Conservation (phyloP, 352 stramenopile species). For the Globisporangium canariense region DNA sequence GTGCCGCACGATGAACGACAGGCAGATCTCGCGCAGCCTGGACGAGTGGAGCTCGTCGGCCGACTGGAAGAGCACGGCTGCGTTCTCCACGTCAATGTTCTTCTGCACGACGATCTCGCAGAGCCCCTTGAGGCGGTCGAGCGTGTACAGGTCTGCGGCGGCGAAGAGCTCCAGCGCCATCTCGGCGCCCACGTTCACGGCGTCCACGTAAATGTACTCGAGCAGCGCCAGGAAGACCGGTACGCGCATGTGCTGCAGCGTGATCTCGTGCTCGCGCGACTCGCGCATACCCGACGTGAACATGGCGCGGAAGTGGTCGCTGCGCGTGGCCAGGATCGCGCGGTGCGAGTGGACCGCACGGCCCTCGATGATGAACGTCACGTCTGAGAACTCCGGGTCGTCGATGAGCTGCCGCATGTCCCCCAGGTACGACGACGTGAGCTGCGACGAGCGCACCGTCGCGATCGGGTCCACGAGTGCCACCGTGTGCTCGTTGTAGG, state of each 20-base stretch:
- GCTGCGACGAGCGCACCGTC: slow-evolving; percentile 66
- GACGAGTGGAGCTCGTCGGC: slow-evolving; percentile 83
- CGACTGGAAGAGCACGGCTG: slow-evolving; percentile 77
- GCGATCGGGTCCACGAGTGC: slow-evolving; percentile 86
- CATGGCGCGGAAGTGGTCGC: slow-evolving; percentile 93
- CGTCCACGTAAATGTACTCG: slow-evolving; percentile 97
- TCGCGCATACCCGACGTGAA: slow-evolving; percentile 95
- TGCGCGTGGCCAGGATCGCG: slow-evolving; percentile 92
- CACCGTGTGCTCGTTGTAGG: slow-evolving; percentile 98
- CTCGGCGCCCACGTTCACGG: slow-evolving; percentile 89
- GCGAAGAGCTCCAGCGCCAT: slow-evolving; percentile 95
- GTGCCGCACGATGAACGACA: slow-evolving; percentile 87
- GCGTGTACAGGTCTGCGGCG: slow-evolving; percentile 92
- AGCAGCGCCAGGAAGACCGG: slow-evolving; percentile 93
- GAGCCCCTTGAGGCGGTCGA: slow-evolving; percentile 91
- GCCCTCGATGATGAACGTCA: slow-evolving; percentile 86
- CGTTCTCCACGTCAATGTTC: slow-evolving; percentile 86
- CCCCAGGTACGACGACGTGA: slow-evolving; percentile 83
- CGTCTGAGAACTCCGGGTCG: slow-evolving; percentile 85
- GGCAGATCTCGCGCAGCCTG: slow-evolving; percentile 85
- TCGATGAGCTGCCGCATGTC: slow-evolving; percentile 93
- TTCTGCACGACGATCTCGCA: slow-evolving; percentile 91
- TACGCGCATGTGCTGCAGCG: slow-evolving; percentile 86
- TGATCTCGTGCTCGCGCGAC: slow-evolving; percentile 82
- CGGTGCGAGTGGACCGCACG: slow-evolving; percentile 80